Percentiles rank a stretch among this genome's conserved stretches.
phyloP scores from a whole-genome alignment of 75 land plant genomes.

The Cupressus sempervirens region DNA sequence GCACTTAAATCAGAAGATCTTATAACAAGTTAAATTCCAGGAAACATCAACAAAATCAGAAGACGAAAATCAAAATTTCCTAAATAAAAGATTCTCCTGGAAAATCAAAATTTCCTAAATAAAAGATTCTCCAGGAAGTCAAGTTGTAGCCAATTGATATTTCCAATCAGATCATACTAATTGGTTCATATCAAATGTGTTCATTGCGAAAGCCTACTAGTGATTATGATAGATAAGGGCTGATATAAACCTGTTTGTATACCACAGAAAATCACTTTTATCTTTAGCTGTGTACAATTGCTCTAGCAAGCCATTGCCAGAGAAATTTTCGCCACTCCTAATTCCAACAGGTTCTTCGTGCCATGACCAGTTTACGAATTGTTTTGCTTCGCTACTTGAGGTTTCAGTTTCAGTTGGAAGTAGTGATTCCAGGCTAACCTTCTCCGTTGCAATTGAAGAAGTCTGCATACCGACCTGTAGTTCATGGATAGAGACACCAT shows the following conservation, averaged over 20 bases:
- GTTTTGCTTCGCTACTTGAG: background rate
- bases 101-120: background rate
- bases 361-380: constrained; percentile 14
- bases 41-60: constrained; percentile 5
- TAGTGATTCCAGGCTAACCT: background rate
- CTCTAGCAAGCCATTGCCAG: constrained; percentile 44
- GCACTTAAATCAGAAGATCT: background rate
- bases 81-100: background rate
- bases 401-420: background rate
- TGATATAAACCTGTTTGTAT: constrained; percentile 61
- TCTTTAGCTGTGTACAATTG: constrained; percentile 61
- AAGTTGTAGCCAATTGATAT: background rate
- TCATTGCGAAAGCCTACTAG: background rate
- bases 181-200: background rate
- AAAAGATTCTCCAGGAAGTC: background rate
- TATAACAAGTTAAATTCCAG: constrained; percentile 6
- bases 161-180: background rate
- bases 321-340: constrained; percentile 11
- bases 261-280: constrained; percentile 85
- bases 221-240: background rate
- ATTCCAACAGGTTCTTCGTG: constrained; percentile 27
- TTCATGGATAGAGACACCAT: background rate
- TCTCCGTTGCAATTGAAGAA: constrained; percentile 12
- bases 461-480: constrained; percentile 28
- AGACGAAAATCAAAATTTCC: background rate